Base-by-base conservation (phyloP, 2,329 filamentous ascomycete genomes). In the Colletotrichum incanum region DNA sequence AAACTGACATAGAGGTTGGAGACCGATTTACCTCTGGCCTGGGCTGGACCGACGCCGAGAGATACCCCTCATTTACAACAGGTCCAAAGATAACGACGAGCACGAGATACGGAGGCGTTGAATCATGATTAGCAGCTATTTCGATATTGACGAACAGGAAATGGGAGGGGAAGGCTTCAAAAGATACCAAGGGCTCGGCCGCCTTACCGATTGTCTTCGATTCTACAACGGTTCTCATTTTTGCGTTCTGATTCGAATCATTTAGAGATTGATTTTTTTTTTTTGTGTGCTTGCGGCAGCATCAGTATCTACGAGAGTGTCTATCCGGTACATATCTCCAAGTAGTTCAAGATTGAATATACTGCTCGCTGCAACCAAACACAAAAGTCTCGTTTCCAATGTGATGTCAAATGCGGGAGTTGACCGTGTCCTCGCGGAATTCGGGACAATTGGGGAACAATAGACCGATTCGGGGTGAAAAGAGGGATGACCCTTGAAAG, bases 11-110 rank as follows among this genome's bases (percentile, higher is more conserved):
- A 67, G 6, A n/a, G 37, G 31, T 58, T 59, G 65, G 60, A 68
- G 69, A 70, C 69, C 52, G 41, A 50, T 8, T 50, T 47, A 67
- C 65, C 55, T 74, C 71, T 34, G 73, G 73, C 71, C 67, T 67
- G 52, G 65, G 62, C 73, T 74, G 73, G 73, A 73, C 71, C 73
- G 56, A 66, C 31, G 73, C 73, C 73, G 73, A 74, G 71, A 74
- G 70, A 74, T 70, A 65, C 49, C 58, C 54, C 68, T 73, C 71
- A 73, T 73, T 73, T 72, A 68, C 63, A 55, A 73, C 58, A 72
- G 68, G 68, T 67, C 68, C 55, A 31, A 61, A 39, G 65, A 67
- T 72, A 20, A 54, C 43, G 56, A 65, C 59, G 47, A 65, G 70
- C 45, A 70, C 58, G 68, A 63, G 43, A 68, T 58, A 41, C 41